Percentiles rank a stretch among this genome's conserved stretches.
phyloP scores from a whole-genome alignment of 148 eudicot genomes.

The Nepenthes mirabilis region DNA sequence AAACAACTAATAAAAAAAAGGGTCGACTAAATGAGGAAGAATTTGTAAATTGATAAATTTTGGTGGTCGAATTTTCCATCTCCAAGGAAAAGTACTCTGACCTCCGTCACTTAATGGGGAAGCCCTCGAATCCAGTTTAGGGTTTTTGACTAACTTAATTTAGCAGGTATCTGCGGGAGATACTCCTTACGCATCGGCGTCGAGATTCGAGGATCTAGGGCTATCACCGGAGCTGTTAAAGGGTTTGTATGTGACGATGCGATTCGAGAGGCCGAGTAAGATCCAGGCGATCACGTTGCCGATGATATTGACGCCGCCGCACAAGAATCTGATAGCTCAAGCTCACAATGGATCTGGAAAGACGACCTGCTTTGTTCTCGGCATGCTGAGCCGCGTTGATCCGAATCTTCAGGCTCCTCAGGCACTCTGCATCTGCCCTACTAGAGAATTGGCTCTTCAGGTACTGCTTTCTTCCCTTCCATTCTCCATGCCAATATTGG shows the following conservation, averaged over 20 bases:
- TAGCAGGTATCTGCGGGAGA: conserved; percentile 58
- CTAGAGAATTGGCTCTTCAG: conserved; percentile 84
- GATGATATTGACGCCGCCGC: conserved; percentile 69
- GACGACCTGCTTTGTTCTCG: conserved; percentile 86
- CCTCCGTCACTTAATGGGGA: too few relatives aligned
- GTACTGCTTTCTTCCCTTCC: conserved; percentile 15
- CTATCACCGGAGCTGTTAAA: conserved; percentile 60
- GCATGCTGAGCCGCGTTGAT: conserved; percentile 83
- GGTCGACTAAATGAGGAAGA: neutral
- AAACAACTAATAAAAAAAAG: too few relatives aligned
- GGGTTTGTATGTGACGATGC: conserved; percentile 85
- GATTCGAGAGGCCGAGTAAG: conserved; percentile 86
- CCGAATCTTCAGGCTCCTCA: conserved; percentile 50
- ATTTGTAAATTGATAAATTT: neutral
- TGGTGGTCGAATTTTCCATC: neutral
- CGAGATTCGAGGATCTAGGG: conserved; percentile 68
- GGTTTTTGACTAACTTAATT: neutral
- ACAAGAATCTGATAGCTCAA: conserved; percentile 65
- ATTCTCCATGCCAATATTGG: neutral
- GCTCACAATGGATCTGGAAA: conserved; percentile 95
- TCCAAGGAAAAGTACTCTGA: too few relatives aligned
- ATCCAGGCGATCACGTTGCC: conserved; percentile 48
- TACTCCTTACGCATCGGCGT: conserved; percentile 70
- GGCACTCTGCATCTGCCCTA: conserved; percentile 88
- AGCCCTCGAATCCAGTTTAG: neutral